phyloP scores from a whole-genome alignment of 2,329 filamentous ascomycete species.

The Rosellinia necatrix region DNA sequence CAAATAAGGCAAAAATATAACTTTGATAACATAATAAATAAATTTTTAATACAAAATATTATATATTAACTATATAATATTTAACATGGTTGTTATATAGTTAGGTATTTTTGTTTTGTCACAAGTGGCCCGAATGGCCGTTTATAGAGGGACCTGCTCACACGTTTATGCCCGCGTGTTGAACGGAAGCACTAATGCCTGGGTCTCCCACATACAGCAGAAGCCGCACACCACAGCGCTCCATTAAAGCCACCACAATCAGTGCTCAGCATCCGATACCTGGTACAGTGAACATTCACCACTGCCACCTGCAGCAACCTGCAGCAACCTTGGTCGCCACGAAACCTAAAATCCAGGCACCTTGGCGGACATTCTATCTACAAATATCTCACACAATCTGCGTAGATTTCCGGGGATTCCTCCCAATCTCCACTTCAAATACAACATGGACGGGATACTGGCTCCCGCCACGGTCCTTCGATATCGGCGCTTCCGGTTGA shows the following conservation, averaged over 20 bases:
- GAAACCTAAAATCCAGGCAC: constrained; percentile 17
- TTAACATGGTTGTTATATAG: no score
- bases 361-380: constrained; percentile 17
- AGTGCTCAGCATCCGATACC: not conserved
- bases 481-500: constrained; percentile 13
- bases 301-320: constrained; percentile 16
- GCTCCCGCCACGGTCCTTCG: constrained; percentile 16
- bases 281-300: not conserved
- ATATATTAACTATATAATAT: no score
- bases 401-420: constrained; percentile 11
- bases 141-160: no score
- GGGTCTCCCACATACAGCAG: no score
- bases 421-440: constrained; percentile 18
- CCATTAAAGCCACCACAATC: not conserved
- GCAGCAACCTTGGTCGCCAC: constrained; percentile 14
- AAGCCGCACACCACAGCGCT: no score
- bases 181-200: no score
- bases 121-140: no score
- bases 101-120: no score
- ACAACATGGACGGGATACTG: constrained; percentile 15
- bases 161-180: no score
- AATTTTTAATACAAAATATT: no score
- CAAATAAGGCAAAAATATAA: no score
- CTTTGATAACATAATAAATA: no score
- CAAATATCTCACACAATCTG: constrained; percentile 2